Evolutionary conservation across 225 moss, liverwort and hornwort species (phyloP).

Genomic region (Takakia lepidozioides): DNA sequence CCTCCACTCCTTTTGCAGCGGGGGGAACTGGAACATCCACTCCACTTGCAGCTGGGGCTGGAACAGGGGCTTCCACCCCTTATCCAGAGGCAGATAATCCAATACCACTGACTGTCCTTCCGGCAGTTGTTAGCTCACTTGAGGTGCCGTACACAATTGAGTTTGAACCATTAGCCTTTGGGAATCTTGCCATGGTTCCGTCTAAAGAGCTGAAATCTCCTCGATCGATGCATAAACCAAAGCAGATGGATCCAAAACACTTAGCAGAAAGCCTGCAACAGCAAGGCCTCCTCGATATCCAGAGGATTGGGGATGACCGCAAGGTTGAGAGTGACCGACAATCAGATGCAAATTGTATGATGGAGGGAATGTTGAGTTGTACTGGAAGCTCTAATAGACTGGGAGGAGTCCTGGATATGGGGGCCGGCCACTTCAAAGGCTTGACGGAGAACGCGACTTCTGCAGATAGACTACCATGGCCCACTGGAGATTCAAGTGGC

Average conservation of each 20-base stretch:
- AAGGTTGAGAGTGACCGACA: conserved; percentile 45
- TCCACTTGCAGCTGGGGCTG: conserved; percentile 59
- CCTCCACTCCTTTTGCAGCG: conserved; percentile 77
- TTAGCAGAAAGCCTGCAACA: conserved; percentile 57
- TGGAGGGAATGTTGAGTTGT: conserved; percentile 31
- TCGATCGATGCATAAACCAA: too few species aligned
- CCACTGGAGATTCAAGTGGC: too few species aligned
- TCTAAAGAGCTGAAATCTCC: too few species aligned
- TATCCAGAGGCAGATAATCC: conserved; percentile 48
- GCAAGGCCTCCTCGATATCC: conserved; percentile 46
- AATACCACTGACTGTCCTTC: conserved; percentile 51
- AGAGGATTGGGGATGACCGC: conserved; percentile 46
- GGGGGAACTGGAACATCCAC: conserved; percentile 82
- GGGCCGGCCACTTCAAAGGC: too few species aligned
- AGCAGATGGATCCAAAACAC: conserved; percentile 53
- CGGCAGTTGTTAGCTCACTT: conserved; percentile 53
- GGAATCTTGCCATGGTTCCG: too few species aligned
- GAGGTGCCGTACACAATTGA: too few species aligned
- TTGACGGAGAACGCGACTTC: too few species aligned
- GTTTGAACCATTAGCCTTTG: too few species aligned
- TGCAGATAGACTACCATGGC: too few species aligned
- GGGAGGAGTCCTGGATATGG: conserved; percentile 37
- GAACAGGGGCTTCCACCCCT: conserved; percentile 37
- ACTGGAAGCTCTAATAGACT: conserved; percentile 38
- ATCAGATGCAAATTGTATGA: neutral